Base-by-base conservation (phyloP, 768 basidiomycete species). In the Naganishia randhawae region DNA sequence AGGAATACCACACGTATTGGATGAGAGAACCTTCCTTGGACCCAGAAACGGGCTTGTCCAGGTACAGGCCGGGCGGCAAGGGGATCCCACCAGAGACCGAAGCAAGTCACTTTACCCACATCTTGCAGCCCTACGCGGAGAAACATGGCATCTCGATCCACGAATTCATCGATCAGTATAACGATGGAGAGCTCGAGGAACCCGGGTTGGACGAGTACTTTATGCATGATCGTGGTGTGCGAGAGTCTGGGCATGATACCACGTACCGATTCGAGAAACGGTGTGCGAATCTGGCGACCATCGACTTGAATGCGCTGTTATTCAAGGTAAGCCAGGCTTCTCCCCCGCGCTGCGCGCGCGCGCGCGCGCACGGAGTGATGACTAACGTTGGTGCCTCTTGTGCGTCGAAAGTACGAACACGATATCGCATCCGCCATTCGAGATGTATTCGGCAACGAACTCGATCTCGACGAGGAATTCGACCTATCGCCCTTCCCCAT, bases 21-120 rank as follows among this genome's bases (percentile, higher is more conserved):
- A 88, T 94, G 70, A 89, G 91, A 1, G 88, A 89, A 76, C 96
- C 95, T 31, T 89, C 96, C 27, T 88, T 98, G 73, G 94, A 99
- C 79, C 88, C 89, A 51, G 90, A 90, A 81, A 92, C 93, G 17
- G 95, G 96, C 29, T 85, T 99, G 17, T 96, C 94, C 0, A 87
- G 96, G 54, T 99, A 88, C 81, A 88, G 94, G 32, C 95, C 95
- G 10, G 91, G 89, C 69, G 96, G 96, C 16, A 77, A 92, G 11
- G 96, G 96, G 32, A 96, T 99, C 68, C 96, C 95, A 14, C 96
- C 96, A 0, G 96, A 99, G 82, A 99, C 96, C 0, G 96, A 99
- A 80, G 96, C 96, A 2, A 89, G 89, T 8, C 96, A 99, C 82
- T 99, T 99, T 80, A 97, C 93, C 2, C 93, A 96, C 77, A 89